Base-by-base conservation (phyloP, 73 alveolate species). In the Paramecium sexaurelia region DNA sequence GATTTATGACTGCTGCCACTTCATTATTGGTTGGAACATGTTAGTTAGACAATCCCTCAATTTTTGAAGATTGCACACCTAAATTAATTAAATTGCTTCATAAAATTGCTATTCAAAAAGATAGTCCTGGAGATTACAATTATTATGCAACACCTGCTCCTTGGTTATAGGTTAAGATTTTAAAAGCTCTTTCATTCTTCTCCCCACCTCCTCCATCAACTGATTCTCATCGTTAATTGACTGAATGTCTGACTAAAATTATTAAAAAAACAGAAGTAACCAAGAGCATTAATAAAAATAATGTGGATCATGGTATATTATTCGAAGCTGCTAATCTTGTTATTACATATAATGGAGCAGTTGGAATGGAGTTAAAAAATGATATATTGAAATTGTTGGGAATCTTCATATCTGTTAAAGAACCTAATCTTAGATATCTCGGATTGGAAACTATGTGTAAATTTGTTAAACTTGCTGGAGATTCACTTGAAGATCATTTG, bases 381-480 rank as follows among this genome's bases (percentile, higher is more conserved):
- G 98, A 95, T 75, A 95, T 95, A 82, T 95, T 95, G 45, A 95
- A 95, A 75, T 88, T 97, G 32, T 92, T 98, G 36, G 99, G 99
- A 11, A 95, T 95, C 84, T 98, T 98, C 90, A 95, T 98, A 91
- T 90, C 98, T 1, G 98, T 97, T 27, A 96, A 97, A 92, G 99
- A 97, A 85, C 99, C 99, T 3, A 98, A 98, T 94, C 96, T 98
- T 27, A 92, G 99, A 93, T 98, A 97, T 93, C 85, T 97, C 33
- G 99, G 99, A 41, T 95, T 98, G 39, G 99, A 98, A 92, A 97
- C 99, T 10, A 97, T 98, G 99, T 96, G 99, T 5, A 97, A 95
- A 93, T 82, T 87, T 66, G 93, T 87, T 41, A 47, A 87, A 27
- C 92, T 97, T 73, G 96, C 97, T 43, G 97, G 93, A 92, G 97